These are phyloP conservation scores for Aspergillus cristatus DNA, from an alignment of 495 filamentous ascomycete species.

Conservation along the genomic window DNA sequence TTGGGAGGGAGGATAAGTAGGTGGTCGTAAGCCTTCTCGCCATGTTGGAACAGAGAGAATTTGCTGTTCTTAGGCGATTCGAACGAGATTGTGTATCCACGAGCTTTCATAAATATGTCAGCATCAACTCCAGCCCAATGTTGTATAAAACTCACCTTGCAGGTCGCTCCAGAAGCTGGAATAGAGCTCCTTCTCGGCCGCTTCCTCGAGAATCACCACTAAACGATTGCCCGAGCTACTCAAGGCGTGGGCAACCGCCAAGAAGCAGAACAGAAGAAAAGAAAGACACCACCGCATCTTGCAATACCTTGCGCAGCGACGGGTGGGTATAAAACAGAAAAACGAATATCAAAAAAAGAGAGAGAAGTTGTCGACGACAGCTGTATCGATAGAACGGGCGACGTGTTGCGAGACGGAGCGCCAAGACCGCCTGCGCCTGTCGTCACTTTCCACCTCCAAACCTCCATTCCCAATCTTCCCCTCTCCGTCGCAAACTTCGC, in stretches of 20 bases:
- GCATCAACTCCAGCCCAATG: slow-evolving; percentile 4
- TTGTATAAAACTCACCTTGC: slow-evolving; percentile 59
- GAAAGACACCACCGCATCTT: slow-evolving; percentile 72
- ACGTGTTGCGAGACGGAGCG: slow-evolving; percentile 38
- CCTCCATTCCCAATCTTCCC: slow-evolving; percentile 16
- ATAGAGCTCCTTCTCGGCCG: slow-evolving; percentile 66
- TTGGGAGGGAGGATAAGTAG: slow-evolving; percentile 78
- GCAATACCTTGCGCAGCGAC: slow-evolving; percentile 34
- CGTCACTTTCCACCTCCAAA: slow-evolving; percentile 30
- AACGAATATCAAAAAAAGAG: slow-evolving; percentile 10
- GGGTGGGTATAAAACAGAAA: slow-evolving; percentile 12
- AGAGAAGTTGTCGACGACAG: slow-evolving; percentile 13
- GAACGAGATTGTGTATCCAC: slow-evolving; percentile 72
- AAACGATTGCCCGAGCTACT: slow-evolving; percentile 75
- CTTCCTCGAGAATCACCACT: slow-evolving; percentile 79
- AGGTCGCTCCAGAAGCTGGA: slow-evolving; percentile 76
- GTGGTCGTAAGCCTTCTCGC: slow-evolving; percentile 85
- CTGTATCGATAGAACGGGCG: slow-evolving; percentile 24
- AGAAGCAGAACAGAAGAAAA: slow-evolving; percentile 54
- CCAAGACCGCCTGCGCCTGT: slow-evolving; percentile 32
- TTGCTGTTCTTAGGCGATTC: slow-evolving; percentile 79
- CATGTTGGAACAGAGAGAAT: slow-evolving; percentile 75
- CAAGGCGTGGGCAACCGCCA: slow-evolving; percentile 59
- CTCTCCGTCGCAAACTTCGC: not conserved
- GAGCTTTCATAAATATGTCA: slow-evolving; percentile 42